These are phyloP conservation scores for Pichia cabralensis DNA, from an alignment of 805 yeast genomes.

Conservation along the genomic window DNA sequence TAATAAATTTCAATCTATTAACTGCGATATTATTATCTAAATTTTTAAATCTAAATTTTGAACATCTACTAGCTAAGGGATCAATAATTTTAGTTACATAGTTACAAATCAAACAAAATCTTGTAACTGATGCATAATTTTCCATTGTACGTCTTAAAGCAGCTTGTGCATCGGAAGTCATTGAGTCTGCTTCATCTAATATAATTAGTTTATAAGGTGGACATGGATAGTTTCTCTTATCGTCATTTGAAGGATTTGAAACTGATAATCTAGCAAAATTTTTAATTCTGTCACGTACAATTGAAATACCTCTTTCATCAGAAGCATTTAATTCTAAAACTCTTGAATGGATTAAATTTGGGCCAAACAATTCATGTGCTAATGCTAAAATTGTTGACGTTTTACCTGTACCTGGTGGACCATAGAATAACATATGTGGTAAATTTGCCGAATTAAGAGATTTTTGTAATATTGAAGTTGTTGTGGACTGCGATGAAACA, in stretches of 20 bases:
- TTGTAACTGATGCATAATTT: constrained; percentile 76
- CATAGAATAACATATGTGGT: constrained; percentile 88
- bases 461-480: constrained; percentile 71
- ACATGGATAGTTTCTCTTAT: constrained; percentile 71
- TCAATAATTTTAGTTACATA: constrained; percentile 95
- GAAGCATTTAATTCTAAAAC: constrained; percentile 83
- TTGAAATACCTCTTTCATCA: constrained; percentile 84
- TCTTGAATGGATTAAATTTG: constrained; percentile 53
- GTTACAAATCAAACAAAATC: constrained; percentile 92
- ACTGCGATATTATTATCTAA: constrained; percentile 66
- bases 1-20: constrained; percentile 52
- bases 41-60: constrained; percentile 83
- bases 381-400: constrained; percentile 81
- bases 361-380: constrained; percentile 73
- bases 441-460: constrained; percentile 72
- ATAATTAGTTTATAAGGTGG: constrained; percentile 94
- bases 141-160: constrained; percentile 94
- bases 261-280: constrained; percentile 79
- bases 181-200: constrained; percentile 94
- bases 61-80: constrained; percentile 93
- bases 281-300: constrained; percentile 77
- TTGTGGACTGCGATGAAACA: constrained; percentile 85
- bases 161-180: constrained; percentile 94
- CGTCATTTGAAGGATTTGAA: constrained; percentile 67
- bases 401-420: constrained; percentile 93